Base-by-base conservation (phyloP, 257 asterid species). In the Marsdenia floribunda region DNA sequence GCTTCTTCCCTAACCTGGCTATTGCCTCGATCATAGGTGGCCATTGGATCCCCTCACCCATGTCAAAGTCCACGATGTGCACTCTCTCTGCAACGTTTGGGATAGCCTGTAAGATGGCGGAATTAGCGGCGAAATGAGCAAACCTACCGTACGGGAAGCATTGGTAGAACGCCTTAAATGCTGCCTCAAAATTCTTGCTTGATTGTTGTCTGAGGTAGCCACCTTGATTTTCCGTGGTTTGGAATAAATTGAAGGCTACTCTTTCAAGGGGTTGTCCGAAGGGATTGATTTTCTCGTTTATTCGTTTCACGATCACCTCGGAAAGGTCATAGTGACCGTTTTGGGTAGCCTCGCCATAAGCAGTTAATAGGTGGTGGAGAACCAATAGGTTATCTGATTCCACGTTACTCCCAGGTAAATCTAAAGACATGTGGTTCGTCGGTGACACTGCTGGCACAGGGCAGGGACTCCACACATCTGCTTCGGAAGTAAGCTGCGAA, bases 301-400 rank as follows among this genome's bases (percentile, higher is more conserved):
- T 80, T 0, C 92, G 80, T 59, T 78, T 85, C 33, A 73, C 80
- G 46, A 90, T 77, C 75, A 84, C 90, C 59, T 76, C 83, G 13
- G 84, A 49, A 1, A 92, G 89, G 82, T 84, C 91, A 63, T 42
- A 76, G 40, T 87, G 88, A 22, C 87, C 87, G 68, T 87, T 88
- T 76, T 83, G 86, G 70, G 44, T 72, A 21, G 98, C 90, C 75
- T 90, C 94, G 26, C 86, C 91, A 49, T 88, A 88, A 9, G 90
- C 98, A 73, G 59, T 74, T 11, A 89, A 78, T 3, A 90, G 85
- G 79, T 89, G 97, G 44, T 72, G 81, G 3, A 89, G 86, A 52
- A 73, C 63, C 38, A 74, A 52, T 57, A 85, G 85, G 6, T 64
- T 80, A 68, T 90, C 87, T 35, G 78, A 72, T 77, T 83, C 89